phyloP scores from a whole-genome alignment of 345 rosid species.

The Corymbia maculata region DNA sequence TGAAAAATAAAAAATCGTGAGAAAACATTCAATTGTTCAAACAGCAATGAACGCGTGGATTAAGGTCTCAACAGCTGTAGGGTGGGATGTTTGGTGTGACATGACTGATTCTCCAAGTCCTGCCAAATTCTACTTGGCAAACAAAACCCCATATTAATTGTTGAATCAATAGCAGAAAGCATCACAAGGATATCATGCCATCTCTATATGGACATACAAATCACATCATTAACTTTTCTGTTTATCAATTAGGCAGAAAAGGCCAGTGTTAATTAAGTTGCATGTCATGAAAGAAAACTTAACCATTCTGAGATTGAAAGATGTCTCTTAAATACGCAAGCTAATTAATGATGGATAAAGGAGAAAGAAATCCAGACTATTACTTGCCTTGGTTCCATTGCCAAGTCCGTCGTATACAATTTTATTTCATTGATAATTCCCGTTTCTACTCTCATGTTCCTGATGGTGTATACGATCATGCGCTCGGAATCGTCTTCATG shows the following conservation, averaged over 20 bases:
- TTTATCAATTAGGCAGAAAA: not conserved
- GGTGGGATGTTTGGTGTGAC: not conserved
- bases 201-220: not conserved
- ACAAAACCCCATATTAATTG: not conserved
- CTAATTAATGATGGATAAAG: not conserved
- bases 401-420: not conserved
- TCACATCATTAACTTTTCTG: not conserved
- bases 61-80: not conserved
- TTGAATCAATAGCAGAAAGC: not conserved
- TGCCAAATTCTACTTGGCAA: not conserved
- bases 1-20: not conserved
- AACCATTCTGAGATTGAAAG: not conserved
- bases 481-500: not conserved
- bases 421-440: not conserved
- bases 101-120: not conserved
- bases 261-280: not conserved
- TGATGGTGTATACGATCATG: not conserved
- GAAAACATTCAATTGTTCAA: not conserved
- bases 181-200: not conserved
- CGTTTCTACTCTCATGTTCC: not conserved
- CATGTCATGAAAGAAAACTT: not conserved
- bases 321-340: not conserved
- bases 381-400: not conserved
- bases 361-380: not conserved
- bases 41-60: not conserved